A percentile compares a stretch with the other conserved stretches of the same genome.
These are phyloP conservation scores for Kodamaea derodonti DNA, from an alignment of 1,139 yeast genomes.

Conservation along the genomic window DNA sequence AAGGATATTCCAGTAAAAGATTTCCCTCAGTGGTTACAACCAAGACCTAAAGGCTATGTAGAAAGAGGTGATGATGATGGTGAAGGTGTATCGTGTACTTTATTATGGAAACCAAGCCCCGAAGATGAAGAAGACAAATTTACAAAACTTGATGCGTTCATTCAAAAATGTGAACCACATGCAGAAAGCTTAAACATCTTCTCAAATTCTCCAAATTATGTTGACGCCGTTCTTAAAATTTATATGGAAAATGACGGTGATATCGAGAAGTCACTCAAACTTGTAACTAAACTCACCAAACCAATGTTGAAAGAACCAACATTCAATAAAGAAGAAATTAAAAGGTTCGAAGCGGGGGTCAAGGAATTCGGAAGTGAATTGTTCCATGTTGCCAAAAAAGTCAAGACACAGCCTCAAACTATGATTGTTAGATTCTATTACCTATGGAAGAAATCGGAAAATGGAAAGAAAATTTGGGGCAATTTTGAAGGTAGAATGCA, in stretches of 20 bases:
- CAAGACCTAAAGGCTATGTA: constrained; percentile 74
- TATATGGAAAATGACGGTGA: constrained; percentile 54
- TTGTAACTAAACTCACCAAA: constrained; percentile 46
- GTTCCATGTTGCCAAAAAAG: constrained; percentile 65
- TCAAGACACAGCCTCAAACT: constrained; percentile 64
- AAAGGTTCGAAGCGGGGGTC: constrained; percentile 73
- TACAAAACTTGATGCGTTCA: constrained; percentile 46
- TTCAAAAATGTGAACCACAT: constrained; percentile 50
- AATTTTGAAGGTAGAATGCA: constrained; percentile 69
- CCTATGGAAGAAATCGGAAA: constrained; percentile 82
- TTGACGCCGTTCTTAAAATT: constrained; percentile 63
- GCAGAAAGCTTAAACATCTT: constrained; percentile 44
- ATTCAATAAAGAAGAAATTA: constrained; percentile 58
- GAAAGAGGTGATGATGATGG: constrained; percentile 79
- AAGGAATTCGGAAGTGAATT: constrained; percentile 74
- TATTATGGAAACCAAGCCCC: constrained; percentile 62
- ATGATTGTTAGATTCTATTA: constrained; percentile 85
- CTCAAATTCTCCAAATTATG: constrained; percentile 65
- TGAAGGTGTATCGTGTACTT: constrained; percentile 49
- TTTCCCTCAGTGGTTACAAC: constrained; percentile 74
- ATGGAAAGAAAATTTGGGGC: constrained; percentile 80
- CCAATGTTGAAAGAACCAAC: constrained; percentile 71
- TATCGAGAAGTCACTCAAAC: constrained; percentile 38
- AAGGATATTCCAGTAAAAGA: constrained; percentile 39
- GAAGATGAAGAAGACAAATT: constrained; percentile 29